Evolutionary conservation across 202 grass and related monocot species (phyloP), one percentile per base, ranked within the genome.

Genomic region (Zoysia matrella): DNA sequence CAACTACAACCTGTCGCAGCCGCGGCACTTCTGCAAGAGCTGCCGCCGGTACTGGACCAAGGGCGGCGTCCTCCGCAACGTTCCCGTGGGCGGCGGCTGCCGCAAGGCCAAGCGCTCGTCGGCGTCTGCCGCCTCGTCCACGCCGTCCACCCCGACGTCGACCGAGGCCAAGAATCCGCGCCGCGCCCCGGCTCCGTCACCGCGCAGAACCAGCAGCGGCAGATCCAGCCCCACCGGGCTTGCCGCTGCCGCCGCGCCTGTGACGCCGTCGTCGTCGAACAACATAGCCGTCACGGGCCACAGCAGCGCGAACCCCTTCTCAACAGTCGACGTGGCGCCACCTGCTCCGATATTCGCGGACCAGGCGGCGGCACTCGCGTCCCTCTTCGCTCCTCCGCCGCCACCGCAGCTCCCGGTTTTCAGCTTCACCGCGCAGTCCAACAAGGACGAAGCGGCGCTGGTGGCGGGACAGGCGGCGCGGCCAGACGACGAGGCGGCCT

Each of bases 1-100:
- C 85, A 99, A 99, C 87, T 99, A 99, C 89, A 94, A 89, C 87
- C 89, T 99, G 1, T 83, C 89, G 46, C 96, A 99, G 80, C 96
- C 96, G 7, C 85, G 96, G 2, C 93, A 99, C 89, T 96, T 93
- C 89, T 99, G 96, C 85, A 95, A 92, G 89, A 89, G 79, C 53
- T 95, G 93, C 83, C 93, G 90, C 67, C 90, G 93, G 55, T 95
- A 95, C 82, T 95, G 93, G 93, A 95, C 93, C 47, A 95, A 95
- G 86, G 93, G 90, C 44, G 88, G 90, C 67, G 83, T 92, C 64
- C 88, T 92, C 14, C 90, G 90, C 74, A 92, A 92, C 80, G 90
- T 95, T 61, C 90, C 90, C 5, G 90, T 92, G 1, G 93, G 88
- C 15, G 90, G 90, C 2, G 90, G 90, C 68, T 92, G 90, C 77